A percentile compares a stretch with the other conserved stretches of the same genome.
Evolutionary conservation across 148 eudicot genomes (phyloP).

Genomic region (Rhododendron kiyosumense): DNA sequence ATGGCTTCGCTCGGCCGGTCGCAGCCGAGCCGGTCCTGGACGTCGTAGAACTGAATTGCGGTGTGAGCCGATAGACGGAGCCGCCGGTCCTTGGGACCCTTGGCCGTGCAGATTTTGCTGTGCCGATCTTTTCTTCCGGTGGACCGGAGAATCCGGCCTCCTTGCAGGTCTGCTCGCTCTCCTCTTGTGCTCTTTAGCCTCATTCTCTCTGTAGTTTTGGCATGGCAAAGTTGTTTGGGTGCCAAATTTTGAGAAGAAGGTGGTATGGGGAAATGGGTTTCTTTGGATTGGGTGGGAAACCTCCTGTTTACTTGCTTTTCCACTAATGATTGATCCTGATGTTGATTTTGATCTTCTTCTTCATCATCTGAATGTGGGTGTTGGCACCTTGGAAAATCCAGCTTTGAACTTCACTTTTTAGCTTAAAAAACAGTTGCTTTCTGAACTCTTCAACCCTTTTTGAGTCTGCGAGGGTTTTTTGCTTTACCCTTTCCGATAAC

Average conservation of each 20-base stretch:
- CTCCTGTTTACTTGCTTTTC: not conserved
- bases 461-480: not conserved
- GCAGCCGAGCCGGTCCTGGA: constrained; percentile 76
- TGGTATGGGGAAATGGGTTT: not conserved
- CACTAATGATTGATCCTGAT: not conserved
- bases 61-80: constrained; percentile 84
- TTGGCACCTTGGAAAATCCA: not conserved
- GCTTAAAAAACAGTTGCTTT: not conserved
- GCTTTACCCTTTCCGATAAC: not conserved
- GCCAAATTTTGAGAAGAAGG: not conserved
- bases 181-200: constrained; percentile 48
- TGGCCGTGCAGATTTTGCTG: constrained; percentile 86
- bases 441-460: not conserved
- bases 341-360: not conserved
- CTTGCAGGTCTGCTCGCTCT: constrained; percentile 76
- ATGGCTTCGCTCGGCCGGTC: constrained; percentile 91
- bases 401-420: not conserved
- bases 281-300: not conserved
- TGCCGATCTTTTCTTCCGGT: constrained; percentile 84
- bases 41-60: constrained; percentile 86
- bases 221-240: not conserved
- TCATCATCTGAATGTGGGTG: not conserved
- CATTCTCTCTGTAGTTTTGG: constrained; percentile 16
- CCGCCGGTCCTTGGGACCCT: constrained; percentile 83
- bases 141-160: constrained; percentile 85